A percentile compares a stretch with the other conserved stretches of the same genome.
These are phyloP conservation scores for Cadophora luteo-olivacea DNA, from an alignment of 2,329 filamentous ascomycete genomes.

Conservation along the genomic window DNA sequence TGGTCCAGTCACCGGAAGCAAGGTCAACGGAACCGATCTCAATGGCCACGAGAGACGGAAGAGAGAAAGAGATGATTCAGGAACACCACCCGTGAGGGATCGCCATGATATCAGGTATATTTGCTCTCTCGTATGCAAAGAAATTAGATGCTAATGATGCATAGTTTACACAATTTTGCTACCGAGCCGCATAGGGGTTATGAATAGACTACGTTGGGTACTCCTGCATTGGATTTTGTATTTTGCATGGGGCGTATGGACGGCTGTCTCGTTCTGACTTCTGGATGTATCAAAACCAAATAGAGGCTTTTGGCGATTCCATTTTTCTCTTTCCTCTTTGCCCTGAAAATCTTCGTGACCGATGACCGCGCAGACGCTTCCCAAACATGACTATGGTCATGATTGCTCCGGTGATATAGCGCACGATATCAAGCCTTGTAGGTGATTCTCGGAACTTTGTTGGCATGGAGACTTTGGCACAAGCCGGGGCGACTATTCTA, in stretches of 20 bases:
- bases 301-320: background rate
- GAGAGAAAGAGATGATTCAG: constrained; percentile 40
- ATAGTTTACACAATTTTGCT: constrained; percentile 43
- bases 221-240: constrained; percentile 15
- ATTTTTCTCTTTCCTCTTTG: background rate
- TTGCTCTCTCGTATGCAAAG: background rate
- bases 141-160: constrained; percentile 16
- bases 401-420: background rate
- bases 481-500: too few relatives aligned
- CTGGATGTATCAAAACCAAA: constrained; percentile 20
- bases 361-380: background rate
- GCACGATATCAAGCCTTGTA: too few relatives aligned
- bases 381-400: background rate
- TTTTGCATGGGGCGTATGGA: constrained; percentile 18
- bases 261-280: constrained; percentile 20
- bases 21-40: constrained; percentile 29
- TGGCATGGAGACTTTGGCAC: too few relatives aligned
- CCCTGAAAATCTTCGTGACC: background rate
- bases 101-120: constrained; percentile 45
- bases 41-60: constrained; percentile 38
- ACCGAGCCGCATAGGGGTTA: constrained; percentile 40
- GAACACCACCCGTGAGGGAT: constrained; percentile 43
- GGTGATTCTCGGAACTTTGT: too few relatives aligned
- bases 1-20: constrained; percentile 25
- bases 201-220: constrained; percentile 30